Percentiles rank a stretch among this genome's conserved stretches.
These are phyloP conservation scores for Amanita muscaria DNA, from an alignment of 768 basidiomycete genomes.

Conservation along the genomic window DNA sequence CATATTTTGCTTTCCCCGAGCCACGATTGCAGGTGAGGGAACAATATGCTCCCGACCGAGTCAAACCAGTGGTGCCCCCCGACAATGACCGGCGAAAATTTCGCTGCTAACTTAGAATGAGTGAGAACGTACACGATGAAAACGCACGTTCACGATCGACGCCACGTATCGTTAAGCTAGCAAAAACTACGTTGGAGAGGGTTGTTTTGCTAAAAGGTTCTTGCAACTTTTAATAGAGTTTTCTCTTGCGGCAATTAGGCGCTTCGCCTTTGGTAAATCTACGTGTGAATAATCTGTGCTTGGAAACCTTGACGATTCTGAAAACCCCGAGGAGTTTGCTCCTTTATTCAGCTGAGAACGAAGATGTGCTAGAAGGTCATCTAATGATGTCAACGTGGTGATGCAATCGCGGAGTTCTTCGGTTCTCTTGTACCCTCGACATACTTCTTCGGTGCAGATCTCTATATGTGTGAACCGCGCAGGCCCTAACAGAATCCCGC, in stretches of 20 bases:
- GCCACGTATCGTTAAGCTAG: not conserved
- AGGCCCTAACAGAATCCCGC: slow-evolving; percentile 74
- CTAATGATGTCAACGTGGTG: slow-evolving; percentile 47
- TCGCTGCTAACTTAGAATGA: not conserved
- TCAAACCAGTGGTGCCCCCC: too few relatives aligned
- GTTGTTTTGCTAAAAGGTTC: slow-evolving; percentile 33
- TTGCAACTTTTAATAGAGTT: slow-evolving; percentile 59
- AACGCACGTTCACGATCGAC: slow-evolving; percentile 6
- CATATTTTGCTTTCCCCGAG: slow-evolving; percentile 3
- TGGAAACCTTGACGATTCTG: slow-evolving; percentile 9
- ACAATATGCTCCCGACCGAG: too few relatives aligned
- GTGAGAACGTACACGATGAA: slow-evolving; percentile 1
- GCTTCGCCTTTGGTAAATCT: slow-evolving; percentile 56
- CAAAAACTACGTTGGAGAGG: not conserved
- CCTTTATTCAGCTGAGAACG: slow-evolving; percentile 35
- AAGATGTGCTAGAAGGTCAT: slow-evolving; percentile 49
- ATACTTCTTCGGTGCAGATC: slow-evolving; percentile 66
- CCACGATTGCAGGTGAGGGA: not conserved
- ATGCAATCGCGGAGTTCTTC: slow-evolving; percentile 64
- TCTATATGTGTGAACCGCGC: slow-evolving; percentile 71
- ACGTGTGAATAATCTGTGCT: slow-evolving; percentile 42
- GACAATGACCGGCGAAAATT: not conserved
- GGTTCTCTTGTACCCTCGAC: slow-evolving; percentile 51
- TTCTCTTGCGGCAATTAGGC: slow-evolving; percentile 63
- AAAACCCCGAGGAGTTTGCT: slow-evolving; percentile 15